phyloP scores from a whole-genome alignment of 1,284 basidiomycete species.

The Takashimella koratensis region DNA sequence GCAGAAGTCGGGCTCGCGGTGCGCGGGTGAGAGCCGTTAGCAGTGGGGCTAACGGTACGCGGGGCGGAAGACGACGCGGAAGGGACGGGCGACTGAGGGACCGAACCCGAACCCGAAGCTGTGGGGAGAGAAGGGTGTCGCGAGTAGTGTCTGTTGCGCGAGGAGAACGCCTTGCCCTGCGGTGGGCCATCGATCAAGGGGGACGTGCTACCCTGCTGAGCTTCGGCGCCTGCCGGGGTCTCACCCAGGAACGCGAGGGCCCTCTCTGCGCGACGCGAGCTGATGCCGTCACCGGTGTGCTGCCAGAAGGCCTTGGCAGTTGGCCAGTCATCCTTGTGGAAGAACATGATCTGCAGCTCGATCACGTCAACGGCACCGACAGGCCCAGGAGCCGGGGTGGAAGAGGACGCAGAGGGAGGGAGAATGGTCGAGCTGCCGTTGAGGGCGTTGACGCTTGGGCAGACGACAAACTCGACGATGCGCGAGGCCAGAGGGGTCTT shows the following conservation, averaged over 20 bases:
- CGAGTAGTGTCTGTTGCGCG: slow-evolving; percentile 43
- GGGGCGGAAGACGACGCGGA: slow-evolving; percentile 16
- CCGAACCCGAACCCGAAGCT: not conserved
- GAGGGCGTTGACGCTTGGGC: slow-evolving; percentile 53
- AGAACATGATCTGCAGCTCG: slow-evolving; percentile 76
- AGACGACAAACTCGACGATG: slow-evolving; percentile 70
- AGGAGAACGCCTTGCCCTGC: slow-evolving; percentile 45
- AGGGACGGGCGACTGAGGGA: slow-evolving; percentile 9
- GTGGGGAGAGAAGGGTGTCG: slow-evolving; percentile 8
- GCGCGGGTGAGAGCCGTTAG: slow-evolving; percentile 5
- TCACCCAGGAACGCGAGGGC: slow-evolving; percentile 66
- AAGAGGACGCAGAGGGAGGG: slow-evolving; percentile 27
- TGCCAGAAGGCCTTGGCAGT: slow-evolving; percentile 94
- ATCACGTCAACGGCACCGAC: slow-evolving; percentile 45
- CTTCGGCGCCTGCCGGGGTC: slow-evolving; percentile 35
- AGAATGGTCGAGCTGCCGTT: slow-evolving; percentile 21
- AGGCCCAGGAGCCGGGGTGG: slow-evolving; percentile 9
- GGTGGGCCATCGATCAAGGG: slow-evolving; percentile 1
- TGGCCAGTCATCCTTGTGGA: slow-evolving; percentile 62
- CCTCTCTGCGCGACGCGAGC: slow-evolving; percentile 78
- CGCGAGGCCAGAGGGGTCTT: slow-evolving; percentile 56
- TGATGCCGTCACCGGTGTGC: slow-evolving; percentile 86
- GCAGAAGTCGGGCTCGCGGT: slow-evolving; percentile 6
- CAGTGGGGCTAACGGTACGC: slow-evolving; percentile 9
- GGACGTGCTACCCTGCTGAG: not conserved